Base-by-base conservation (phyloP, 352 stramenopile genomes). In the Globisporangium yorkense region DNA sequence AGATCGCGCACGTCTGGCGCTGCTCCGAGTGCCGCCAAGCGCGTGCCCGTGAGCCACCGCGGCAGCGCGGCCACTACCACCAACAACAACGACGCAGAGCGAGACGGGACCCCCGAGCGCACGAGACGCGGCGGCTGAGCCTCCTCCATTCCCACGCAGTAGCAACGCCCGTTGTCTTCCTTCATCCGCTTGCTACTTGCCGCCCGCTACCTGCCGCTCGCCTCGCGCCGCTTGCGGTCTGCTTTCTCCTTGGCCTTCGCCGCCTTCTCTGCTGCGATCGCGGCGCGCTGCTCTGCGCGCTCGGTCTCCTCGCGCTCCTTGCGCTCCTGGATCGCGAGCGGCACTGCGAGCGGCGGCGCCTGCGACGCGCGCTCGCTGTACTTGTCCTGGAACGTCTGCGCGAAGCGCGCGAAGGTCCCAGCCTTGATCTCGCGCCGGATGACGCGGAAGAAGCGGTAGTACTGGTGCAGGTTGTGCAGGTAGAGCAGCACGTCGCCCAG, bases 401-500 rank as follows among this genome's bases (percentile, higher is more conserved):
- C 61, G 62, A 79, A 92, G 76, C 63, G 6, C n/a, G 18, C 43
- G 43, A 48, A 48, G 18, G 3, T 24, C n/a, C 10, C 43, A 8
- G 43, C 43, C 43, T 29, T 29, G 43, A 48, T 48, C 43, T 48
- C 43, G 8, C 43, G 43, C 5, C 43, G 43, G 0, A 48, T 24
- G n/a, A 48, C n/a, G 43, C 43, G 43, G 18, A 48, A 48, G 43
- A 48, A 48, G 1, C 43, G 43, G n/a, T 48, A 48, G 43, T 48
- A 48, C 43, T 48, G 66, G 97, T 88, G 74, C 68, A 90, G 67
- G 62, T 92, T 92, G 75, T 92, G 82, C 54, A 92, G 56, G 65
- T 97, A 97, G 21, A 98, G 59, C 46, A 98, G 65, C 20, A 96
- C 96, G 50, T 96, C 85, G 48, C 88, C 89, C 18, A 97, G 68